These are phyloP conservation scores for Syzygium jambos DNA, from an alignment of 345 rosid genomes.

Conservation along the genomic window DNA sequence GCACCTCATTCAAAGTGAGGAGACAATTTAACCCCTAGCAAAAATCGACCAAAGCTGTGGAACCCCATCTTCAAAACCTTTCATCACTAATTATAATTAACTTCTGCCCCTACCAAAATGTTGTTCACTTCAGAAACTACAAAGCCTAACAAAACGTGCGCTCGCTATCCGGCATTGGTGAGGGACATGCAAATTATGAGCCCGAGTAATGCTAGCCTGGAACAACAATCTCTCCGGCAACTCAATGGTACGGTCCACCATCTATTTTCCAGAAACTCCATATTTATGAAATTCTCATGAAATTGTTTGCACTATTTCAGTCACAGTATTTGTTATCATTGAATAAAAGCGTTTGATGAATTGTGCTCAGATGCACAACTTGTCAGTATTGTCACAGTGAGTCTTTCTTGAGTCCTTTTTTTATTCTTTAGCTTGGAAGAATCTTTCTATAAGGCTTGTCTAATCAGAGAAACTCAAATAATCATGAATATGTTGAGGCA, in stretches of 20 bases:
- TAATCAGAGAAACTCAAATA: not conserved
- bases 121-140: not conserved
- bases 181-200: not conserved
- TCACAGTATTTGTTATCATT: not conserved
- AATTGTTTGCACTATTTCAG: not conserved
- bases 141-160: not conserved
- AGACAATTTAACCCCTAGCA: not conserved
- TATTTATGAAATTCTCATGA: not conserved
- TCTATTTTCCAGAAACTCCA: too few species aligned
- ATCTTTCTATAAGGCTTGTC: not conserved
- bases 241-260: too few species aligned
- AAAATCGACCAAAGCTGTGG: not conserved
- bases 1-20: not conserved
- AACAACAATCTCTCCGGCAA: too few species aligned
- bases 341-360: not conserved
- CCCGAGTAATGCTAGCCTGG: not conserved
- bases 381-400: not conserved
- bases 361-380: not conserved
- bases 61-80: not conserved
- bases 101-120: not conserved
- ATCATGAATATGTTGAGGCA: not conserved
- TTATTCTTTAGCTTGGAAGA: not conserved
- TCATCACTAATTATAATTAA: not conserved
- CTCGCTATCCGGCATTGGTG: not conserved
- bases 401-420: not conserved